Evolutionary conservation across 257 asterid genomes (phyloP).

Genomic region (Lithospermum erythrorhizon): DNA sequence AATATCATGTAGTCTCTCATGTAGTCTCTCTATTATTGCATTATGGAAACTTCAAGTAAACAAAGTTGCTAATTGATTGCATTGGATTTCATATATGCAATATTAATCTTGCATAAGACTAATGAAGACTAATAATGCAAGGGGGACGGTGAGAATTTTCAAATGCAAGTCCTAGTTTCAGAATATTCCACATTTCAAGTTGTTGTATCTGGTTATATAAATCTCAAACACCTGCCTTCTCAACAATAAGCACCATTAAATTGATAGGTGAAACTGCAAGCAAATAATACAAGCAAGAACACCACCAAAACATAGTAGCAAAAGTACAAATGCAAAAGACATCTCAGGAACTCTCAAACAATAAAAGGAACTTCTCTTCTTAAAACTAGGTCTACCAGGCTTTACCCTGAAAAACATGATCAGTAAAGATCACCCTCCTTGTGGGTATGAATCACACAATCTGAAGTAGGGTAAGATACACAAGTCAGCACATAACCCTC

Average conservation of each 20-base stretch:
- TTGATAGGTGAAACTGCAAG: background rate
- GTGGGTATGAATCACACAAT: constrained; percentile 75
- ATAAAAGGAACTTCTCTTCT: background rate
- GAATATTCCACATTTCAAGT: too few relatives aligned
- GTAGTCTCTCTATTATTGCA: too few relatives aligned
- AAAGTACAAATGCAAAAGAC: background rate
- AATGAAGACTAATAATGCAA: too few relatives aligned
- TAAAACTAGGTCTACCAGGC: background rate
- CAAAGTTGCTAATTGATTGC: too few relatives aligned
- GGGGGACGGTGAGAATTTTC: too few relatives aligned
- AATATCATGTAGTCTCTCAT: too few relatives aligned
- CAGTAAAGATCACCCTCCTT: constrained; percentile 66
- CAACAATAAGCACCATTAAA: background rate
- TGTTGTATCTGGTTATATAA: too few relatives aligned
- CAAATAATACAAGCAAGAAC: background rate
- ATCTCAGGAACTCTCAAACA: background rate
- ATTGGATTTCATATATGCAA: too few relatives aligned
- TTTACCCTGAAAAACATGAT: constrained; percentile 7
- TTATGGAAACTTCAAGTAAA: too few relatives aligned
- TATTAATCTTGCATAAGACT: too few relatives aligned
- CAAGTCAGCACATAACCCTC: constrained; percentile 63
- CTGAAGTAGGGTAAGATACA: constrained; percentile 66
- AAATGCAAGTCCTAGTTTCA: too few relatives aligned
- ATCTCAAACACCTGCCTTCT: too few relatives aligned
- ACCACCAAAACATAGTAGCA: background rate